Evolutionary conservation across 2,329 filamentous ascomycete species (phyloP).

Genomic region (Penicillium sp.): DNA sequence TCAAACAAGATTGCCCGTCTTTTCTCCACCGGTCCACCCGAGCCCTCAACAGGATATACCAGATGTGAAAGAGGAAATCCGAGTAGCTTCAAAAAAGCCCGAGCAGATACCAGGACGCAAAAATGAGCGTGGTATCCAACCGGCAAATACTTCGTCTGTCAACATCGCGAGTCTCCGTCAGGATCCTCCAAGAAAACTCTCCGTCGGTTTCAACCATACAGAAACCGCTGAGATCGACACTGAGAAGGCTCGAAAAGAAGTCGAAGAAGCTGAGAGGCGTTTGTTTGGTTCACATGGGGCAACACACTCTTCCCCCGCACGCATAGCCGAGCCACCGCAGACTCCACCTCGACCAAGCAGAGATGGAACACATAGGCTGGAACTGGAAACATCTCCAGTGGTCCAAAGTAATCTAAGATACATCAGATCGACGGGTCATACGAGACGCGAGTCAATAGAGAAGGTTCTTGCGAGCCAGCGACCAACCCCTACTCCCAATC

Average conservation of each 20-base stretch:
- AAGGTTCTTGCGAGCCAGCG: slow-evolving; percentile 39
- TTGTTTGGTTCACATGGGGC: slow-evolving; percentile 17
- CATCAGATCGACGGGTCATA: slow-evolving; percentile 51
- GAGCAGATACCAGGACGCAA: slow-evolving; percentile 7
- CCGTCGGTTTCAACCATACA: slow-evolving; percentile 53
- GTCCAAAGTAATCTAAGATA: slow-evolving; percentile 58
- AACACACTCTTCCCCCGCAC: slow-evolving; percentile 28
- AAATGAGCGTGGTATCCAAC: slow-evolving; percentile 4
- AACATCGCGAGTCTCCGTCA: slow-evolving; percentile 44
- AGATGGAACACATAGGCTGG: slow-evolving; percentile 66
- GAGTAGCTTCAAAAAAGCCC: slow-evolving; percentile 11
- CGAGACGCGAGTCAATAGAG: slow-evolving; percentile 52
- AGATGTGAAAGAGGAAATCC: slow-evolving; percentile 15
- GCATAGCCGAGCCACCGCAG: slow-evolving; percentile 30
- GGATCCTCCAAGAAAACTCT: slow-evolving; percentile 65
- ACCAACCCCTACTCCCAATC: slow-evolving; percentile 29
- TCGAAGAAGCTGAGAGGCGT: slow-evolving; percentile 30
- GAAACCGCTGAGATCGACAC: slow-evolving; percentile 25
- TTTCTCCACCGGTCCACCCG: slow-evolving; percentile 24
- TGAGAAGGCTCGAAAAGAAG: slow-evolving; percentile 31
- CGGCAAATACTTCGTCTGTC: neutral
- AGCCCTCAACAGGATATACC: slow-evolving; percentile 22
- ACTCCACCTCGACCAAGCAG: slow-evolving; percentile 66
- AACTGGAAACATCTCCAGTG: slow-evolving; percentile 54
- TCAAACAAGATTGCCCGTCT: slow-evolving; percentile 38